Evolutionary conservation across 2,329 filamentous ascomycete genomes (phyloP), one percentile per base, ranked within the genome.

Genomic region (Cercospora canescens): DNA sequence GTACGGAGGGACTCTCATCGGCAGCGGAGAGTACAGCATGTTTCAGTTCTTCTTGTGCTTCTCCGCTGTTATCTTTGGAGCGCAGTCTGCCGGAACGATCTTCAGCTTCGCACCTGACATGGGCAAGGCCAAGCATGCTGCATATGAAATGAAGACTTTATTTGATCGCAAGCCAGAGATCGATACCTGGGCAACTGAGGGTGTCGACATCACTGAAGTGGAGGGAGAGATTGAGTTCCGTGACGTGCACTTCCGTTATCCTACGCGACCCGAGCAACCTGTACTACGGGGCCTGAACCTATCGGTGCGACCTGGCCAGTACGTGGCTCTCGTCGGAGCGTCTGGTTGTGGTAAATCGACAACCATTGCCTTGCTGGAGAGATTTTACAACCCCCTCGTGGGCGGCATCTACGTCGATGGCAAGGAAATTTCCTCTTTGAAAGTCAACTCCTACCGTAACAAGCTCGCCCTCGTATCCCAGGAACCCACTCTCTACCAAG

Each of bases 31-130:
- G 76, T 94, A 95, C 77, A 78, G 80, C 70, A 85, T 93, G 73
- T 94, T 94, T 78, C 90, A 94, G 71, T 98, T 98, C 85, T 98
- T 97, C 81, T 84, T 97, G 55, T 93, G 92, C 74, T 97, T 97
- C 80, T 88, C 90, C 67, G 86, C 93, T 54, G 87, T 98, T 73
- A 91, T 97, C 74, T 97, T 96, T 74, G 93, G 94, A 62, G 91
- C 93, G 0, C 94, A 98, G 78, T 95, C 93, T 4, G 94, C 94
- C 1, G 94, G 94, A 7, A 91, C 89, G 14, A 90, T 94, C 74
- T 97, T 95, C 83, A 93, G 88, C 5, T 97, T 94, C 77, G 92
- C 92, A 0, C 92, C 93, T 0, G 93, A 97, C 71, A 96, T 96
- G 91, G 90, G 92, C 70, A 96, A 98, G 81, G 94, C 94, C 0